Evolutionary conservation across 441 rosid genomes (phyloP).

Genomic region (Macaranga tanarius): DNA sequence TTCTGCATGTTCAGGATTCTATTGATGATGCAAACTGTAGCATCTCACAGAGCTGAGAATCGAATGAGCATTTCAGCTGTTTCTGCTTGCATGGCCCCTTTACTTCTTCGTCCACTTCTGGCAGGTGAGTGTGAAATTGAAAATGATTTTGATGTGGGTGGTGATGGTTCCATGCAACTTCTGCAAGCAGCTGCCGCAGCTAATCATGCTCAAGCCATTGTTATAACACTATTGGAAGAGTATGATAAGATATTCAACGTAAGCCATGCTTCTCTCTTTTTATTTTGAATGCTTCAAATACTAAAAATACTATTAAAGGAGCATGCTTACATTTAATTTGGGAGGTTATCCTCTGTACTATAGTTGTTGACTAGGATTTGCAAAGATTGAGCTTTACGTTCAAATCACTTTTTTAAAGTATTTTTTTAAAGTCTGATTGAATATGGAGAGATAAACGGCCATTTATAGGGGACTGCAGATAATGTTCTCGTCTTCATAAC

Average conservation of each 20-base stretch:
- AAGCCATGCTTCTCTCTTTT: constrained; percentile 35
- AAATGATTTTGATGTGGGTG: constrained; percentile 81
- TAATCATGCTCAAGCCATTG: constrained; percentile 98
- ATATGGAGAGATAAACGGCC: neutral
- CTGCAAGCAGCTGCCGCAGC: constrained; percentile 99
- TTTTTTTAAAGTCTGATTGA: neutral
- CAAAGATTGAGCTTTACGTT: neutral
- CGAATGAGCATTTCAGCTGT: constrained; percentile 98
- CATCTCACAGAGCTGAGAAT: constrained; percentile 72
- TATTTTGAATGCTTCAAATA: neutral
- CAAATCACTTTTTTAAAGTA: neutral
- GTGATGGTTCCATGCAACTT: constrained; percentile 92
- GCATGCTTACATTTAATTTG: constrained; percentile 5
- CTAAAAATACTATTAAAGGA: neutral
- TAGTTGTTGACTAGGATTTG: neutral
- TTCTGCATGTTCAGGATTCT: constrained; percentile 64
- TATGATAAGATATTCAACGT: constrained; percentile 87
- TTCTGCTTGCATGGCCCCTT: constrained; percentile 99
- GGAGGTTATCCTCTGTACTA: constrained; percentile 1
- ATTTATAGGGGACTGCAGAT: neutral
- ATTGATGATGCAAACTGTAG: constrained; percentile 86
- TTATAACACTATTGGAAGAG: constrained; percentile 87
- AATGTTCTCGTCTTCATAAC: neutral
- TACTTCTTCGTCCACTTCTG: constrained; percentile 97
- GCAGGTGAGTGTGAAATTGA: constrained; percentile 96